Evolutionary conservation across 352 stramenopile species (phyloP).

Genomic region (Phytophthora pisi): DNA sequence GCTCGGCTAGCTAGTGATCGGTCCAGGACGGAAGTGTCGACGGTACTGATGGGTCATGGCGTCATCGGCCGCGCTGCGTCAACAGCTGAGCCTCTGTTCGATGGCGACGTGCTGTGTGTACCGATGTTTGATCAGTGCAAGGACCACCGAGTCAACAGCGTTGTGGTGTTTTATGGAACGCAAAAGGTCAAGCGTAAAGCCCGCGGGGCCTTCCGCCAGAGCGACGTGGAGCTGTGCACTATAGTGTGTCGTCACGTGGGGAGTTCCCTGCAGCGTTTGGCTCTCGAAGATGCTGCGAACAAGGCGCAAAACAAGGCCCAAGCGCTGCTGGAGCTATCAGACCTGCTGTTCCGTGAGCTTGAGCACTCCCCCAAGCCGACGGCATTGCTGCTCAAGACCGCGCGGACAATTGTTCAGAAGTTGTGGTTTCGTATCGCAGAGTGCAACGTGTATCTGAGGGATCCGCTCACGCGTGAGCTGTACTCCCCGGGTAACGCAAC

Average conservation of each 20-base stretch:
- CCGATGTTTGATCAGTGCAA: constrained; percentile 48
- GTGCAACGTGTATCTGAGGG: constrained; percentile 73
- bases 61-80: constrained; percentile 58
- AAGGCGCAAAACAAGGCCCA: constrained; percentile 71
- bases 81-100: constrained; percentile 35
- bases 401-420: constrained; percentile 25
- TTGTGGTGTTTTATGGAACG: constrained; percentile 61
- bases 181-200: constrained; percentile 12
- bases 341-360: constrained; percentile 66
- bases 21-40: constrained; percentile 33
- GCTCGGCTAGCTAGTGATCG: constrained; percentile 40
- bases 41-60: constrained; percentile 54
- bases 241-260: constrained; percentile 52
- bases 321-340: constrained; percentile 67
- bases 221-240: constrained; percentile 60
- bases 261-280: constrained; percentile 47
- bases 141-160: constrained; percentile 55
- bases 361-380: constrained; percentile 69
- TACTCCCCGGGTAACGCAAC: constrained; percentile 54
- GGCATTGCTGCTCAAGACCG: constrained; percentile 48
- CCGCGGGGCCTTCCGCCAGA: constrained; percentile 46
- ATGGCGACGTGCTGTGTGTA: constrained; percentile 55
- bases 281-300: constrained; percentile 61
- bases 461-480: constrained; percentile 62
- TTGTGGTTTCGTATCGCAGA: constrained; percentile 34